Conservation (phyloP, 2,329 filamentous ascomycete genomes). For the Fusarium annulatum region DNA sequence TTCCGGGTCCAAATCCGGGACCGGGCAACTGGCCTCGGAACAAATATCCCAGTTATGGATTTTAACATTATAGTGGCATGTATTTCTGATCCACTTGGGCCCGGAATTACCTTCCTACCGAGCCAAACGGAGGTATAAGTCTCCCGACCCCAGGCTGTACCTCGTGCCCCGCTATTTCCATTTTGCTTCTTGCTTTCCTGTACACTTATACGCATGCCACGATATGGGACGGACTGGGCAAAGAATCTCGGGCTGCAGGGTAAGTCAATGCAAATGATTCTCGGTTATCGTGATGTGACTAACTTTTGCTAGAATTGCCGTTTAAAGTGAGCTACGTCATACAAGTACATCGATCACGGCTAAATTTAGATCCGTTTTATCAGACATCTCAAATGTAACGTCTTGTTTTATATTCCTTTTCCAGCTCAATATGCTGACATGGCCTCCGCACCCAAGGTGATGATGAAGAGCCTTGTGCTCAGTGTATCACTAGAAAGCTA, state of each 20-base stretch:
- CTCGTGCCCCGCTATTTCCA: background rate
- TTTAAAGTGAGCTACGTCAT: background rate
- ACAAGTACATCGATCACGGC: background rate
- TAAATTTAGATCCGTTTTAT: background rate
- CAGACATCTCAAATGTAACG: background rate
- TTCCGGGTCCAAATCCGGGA: background rate
- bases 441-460: background rate
- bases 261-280: rapidly evolving
- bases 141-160: background rate
- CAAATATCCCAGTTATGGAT: background rate
- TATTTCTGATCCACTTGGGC: background rate
- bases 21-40: background rate
- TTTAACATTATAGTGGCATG: rapidly evolving
- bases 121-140: background rate
- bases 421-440: rapidly evolving
- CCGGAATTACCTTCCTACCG: background rate
- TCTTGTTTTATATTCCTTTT: rapidly evolving
- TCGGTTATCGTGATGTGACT: background rate
- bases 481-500: background rate
- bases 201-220: background rate
- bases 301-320: background rate
- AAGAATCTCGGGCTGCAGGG: background rate
- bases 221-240: background rate
- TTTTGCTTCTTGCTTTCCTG: background rate
- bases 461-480: background rate